Evolutionary conservation across 2,329 filamentous ascomycete genomes (phyloP).

Genomic region (Talaromyces pinophilus): DNA sequence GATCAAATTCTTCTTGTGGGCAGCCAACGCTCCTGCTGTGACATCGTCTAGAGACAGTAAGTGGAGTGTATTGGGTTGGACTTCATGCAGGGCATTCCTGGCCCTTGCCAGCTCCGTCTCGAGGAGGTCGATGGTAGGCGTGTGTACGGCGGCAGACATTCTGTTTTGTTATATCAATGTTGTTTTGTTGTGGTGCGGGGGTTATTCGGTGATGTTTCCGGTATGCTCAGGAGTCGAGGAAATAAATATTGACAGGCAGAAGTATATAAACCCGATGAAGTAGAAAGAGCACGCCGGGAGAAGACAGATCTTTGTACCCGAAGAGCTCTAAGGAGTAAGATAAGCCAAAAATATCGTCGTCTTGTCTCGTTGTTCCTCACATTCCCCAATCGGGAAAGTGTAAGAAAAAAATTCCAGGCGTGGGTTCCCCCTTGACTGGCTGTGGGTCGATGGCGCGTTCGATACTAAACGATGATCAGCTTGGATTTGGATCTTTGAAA

Average conservation of each 20-base stretch:
- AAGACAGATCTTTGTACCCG: background rate
- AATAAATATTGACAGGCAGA: background rate
- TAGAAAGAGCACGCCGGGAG: background rate
- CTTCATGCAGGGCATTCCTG: constrained; percentile 43
- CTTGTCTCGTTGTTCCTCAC: constrained; percentile 2
- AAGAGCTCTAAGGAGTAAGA: too few species aligned
- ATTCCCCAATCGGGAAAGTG: constrained; percentile 7
- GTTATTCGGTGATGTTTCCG: background rate
- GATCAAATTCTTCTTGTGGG: constrained; percentile 44
- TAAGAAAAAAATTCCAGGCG: background rate
- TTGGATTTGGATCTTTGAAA: background rate
- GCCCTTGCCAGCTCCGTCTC: constrained; percentile 46
- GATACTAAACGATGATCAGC: background rate
- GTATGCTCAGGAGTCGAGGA: background rate
- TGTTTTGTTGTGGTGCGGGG: background rate
- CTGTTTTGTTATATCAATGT: constrained; percentile 16
- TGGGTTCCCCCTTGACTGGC: constrained; percentile 30
- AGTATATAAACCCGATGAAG: background rate
- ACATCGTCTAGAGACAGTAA: constrained; percentile 37
- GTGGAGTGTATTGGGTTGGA: constrained; percentile 38
- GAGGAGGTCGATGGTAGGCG: constrained; percentile 42
- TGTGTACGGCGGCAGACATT: constrained; percentile 45
- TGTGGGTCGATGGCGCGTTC: constrained; percentile 30
- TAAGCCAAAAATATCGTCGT: background rate
- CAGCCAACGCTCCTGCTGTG: constrained; percentile 41